Base-by-base conservation (phyloP, 176 grass and related monocot genomes). In the Echinochloa phyllopogon region DNA sequence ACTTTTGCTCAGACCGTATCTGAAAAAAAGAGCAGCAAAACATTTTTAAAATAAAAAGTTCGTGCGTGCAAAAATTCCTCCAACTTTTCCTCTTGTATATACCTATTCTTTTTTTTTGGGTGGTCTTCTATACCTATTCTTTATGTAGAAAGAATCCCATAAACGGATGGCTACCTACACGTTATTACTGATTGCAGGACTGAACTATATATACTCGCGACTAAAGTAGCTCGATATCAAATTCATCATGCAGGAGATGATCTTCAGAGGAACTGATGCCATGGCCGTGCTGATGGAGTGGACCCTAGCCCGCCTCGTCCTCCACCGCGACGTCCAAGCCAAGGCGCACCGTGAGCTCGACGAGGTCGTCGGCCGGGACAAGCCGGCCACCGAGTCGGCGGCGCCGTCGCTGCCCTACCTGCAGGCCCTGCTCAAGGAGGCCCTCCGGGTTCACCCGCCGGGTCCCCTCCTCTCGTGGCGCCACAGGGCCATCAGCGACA, bases 281-380 rank as follows among this genome's bases (percentile, higher is more conserved):
- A 94, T 92, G 92, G 92, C 94, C 4, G 90, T 97, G 87, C 88
- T 92, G 17, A 94, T 92, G 87, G 94, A 97, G 78, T 97, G 94
- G 94, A 87, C 85, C 8, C 81, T 97, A 3, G 92, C 94, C 52
- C 87, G 87, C 4, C 20, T 94, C 37, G 89, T 97, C 25, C 85
- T 97, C 61, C 89, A 97, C 85, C 86, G 49, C 14, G 88, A 92
- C 74, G 76, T 94, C 49, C 94, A 97, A 80, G 82, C 83, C 69
- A 94, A 87, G 11, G 60, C 69, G 36, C 94, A 92, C 37, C 45
- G 51, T 3, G 94, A 97, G 76, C 85, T 97, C 51, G 90, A 94
- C 76, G 23, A 74, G 29, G 90, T 90, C 23, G 79, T 94, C 57
- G 92, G 94, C 50, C 68, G 79, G 8, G 7, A 39, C 50, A 82